Percentiles rank a stretch among this genome's conserved stretches.
phyloP scores from a whole-genome alignment of 305 asterid species.

The Fraxinus nigra region DNA sequence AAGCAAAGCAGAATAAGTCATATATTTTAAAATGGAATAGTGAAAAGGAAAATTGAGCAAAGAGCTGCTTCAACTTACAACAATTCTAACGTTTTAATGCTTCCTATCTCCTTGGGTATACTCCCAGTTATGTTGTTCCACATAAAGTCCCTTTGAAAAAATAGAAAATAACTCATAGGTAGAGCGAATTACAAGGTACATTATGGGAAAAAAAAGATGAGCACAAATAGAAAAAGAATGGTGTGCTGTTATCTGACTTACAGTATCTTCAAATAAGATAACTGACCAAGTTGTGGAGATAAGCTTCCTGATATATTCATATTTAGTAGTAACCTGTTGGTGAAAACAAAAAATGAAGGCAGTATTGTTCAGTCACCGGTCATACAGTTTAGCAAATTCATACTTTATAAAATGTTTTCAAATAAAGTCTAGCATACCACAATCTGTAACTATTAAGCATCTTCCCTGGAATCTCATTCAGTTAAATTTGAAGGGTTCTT shows the following conservation, averaged over 20 bases:
- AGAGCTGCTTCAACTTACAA: constrained; percentile 58
- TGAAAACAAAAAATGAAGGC: constrained; percentile 6
- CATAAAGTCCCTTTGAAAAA: constrained; percentile 75
- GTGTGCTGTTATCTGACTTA: constrained; percentile 36
- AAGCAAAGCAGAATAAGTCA: not conserved
- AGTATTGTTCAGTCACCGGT: not conserved
- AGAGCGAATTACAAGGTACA: constrained; percentile 6
- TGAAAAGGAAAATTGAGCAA: not conserved
- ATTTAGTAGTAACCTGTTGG: constrained; percentile 55
- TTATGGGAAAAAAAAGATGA: not conserved
- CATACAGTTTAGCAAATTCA: not conserved
- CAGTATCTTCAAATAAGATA: constrained; percentile 72
- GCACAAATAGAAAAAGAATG: not conserved
- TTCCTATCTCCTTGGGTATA: constrained; percentile 96
- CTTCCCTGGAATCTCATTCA: not conserved
- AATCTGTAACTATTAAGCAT: not conserved
- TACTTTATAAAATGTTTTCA: not conserved
- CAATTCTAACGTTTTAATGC: constrained; percentile 53
- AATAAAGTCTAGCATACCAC: not conserved
- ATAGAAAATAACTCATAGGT: constrained; percentile 16
- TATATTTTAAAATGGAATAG: not conserved
- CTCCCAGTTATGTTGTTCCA: constrained; percentile 83
- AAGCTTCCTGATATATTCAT: constrained; percentile 67
- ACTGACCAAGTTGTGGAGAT: constrained; percentile 87
- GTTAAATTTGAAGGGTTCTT: not conserved